Evolutionary conservation across 2,329 filamentous ascomycete genomes (phyloP).

Genomic region (Chrysosporium queenslandicum): DNA sequence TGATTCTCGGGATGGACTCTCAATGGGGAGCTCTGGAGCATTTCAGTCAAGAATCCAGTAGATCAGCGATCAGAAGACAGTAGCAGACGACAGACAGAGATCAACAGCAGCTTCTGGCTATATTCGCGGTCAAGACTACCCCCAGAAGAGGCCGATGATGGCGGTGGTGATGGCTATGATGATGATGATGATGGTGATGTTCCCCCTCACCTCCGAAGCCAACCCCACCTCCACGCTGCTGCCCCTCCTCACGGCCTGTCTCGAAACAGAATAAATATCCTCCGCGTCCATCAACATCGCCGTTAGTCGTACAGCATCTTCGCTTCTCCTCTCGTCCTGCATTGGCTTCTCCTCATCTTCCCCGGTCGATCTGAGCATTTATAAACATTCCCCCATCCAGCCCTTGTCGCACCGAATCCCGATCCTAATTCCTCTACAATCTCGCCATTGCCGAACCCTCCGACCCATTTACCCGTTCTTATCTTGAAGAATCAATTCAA

Average conservation of each 20-base stretch:
- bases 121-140: too few relatives aligned
- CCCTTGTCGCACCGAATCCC: neutral
- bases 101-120: neutral
- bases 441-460: neutral
- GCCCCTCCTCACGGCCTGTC: slow-evolving; percentile 1
- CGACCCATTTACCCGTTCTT: neutral
- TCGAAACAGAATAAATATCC: slow-evolving; percentile 9
- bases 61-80: too few relatives aligned
- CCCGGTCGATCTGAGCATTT: neutral
- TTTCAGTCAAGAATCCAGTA: too few relatives aligned
- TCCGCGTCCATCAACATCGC: neutral
- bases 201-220: slow-evolving; percentile 4
- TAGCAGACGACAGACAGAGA: too few relatives aligned
- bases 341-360: neutral
- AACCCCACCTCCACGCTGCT: neutral
- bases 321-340: neutral
- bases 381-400: neutral
- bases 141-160: too few relatives aligned
- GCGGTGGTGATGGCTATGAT: too few relatives aligned
- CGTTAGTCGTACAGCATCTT: neutral
- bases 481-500: slow-evolving; percentile 16
- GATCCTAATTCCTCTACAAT: neutral
- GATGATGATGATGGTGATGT: too few relatives aligned
- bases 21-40: too few relatives aligned
- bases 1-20: too few relatives aligned